Evolutionary conservation across 2,329 filamentous ascomycete genomes (phyloP), one percentile per base, ranked within the genome.

Genomic region (Fusarium nelsonii): DNA sequence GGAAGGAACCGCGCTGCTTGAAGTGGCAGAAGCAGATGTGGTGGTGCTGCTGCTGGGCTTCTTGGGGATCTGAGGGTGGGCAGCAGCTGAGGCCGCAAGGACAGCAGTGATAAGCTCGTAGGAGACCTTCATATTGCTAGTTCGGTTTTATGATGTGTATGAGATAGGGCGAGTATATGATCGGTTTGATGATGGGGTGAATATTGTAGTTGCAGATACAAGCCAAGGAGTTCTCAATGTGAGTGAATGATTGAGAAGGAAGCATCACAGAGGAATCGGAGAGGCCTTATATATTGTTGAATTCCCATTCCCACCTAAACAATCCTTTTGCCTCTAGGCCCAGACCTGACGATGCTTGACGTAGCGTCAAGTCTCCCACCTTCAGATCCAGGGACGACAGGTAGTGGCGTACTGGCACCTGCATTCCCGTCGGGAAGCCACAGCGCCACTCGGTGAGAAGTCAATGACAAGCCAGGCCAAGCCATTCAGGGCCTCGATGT

Each of bases 61-160:
- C 30, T 9, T n/a, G 18, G 20, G 18, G 0, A 18, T 54, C 10
- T 58, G 61, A 12, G 62, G 62, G 1, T 37, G 34, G 4, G 62
- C 62, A 6, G 40, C 32, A 3, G 23, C 62, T 26, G 60, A 65
- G n/a, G 33, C 62, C 14, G 45, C 62, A 14, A 65, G 53, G 9
- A 23, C 32, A 43, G 33, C 15, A 1, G 37, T 12, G n/a, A 60
- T 4, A 11, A 64, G 4, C 11, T 63, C 33, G 49, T 59, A 10
- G 10, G 62, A 59, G 12, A 60, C n/a, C 53, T 65, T 65, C 60
- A 65, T 65, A 3, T 15, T 44, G 23, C 28, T 33, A 2, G 1
- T 14, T 26, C 15, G 16, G 1, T 28, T 2, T 4, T 15, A 1
- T 39, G 2, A 9, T 11, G 4, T 26, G 6, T 23, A 5, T 36